A percentile compares a stretch with the other conserved stretches of the same genome.
These are phyloP conservation scores for Acer yangbiense DNA, from an alignment of 345 rosid genomes.

Conservation along the genomic window DNA sequence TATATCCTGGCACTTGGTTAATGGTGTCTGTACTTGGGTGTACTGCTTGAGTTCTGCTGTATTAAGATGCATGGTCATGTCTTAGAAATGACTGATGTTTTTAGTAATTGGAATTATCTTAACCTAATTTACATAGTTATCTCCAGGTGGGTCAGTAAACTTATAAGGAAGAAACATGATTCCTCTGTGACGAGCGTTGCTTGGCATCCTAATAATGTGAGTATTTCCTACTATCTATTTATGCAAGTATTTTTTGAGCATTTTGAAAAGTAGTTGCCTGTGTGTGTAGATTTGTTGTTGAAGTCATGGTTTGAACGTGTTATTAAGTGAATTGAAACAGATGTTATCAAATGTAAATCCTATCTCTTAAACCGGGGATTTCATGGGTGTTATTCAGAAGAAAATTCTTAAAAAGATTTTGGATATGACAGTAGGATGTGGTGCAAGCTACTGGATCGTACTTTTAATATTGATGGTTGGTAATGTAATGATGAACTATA, in stretches of 20 bases:
- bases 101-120: neutral
- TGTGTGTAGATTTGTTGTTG: neutral
- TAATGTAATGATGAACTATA: neutral
- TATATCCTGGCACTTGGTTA: neutral
- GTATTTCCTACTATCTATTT: constrained; percentile 25
- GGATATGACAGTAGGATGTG: constrained; percentile 2
- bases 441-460: neutral
- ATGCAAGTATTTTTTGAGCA: neutral
- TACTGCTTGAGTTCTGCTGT: neutral
- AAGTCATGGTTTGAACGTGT: neutral
- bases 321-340: neutral
- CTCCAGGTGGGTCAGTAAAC: constrained; percentile 99
- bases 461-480: neutral
- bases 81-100: neutral
- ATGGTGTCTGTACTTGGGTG: neutral
- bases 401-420: neutral
- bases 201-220: constrained; percentile 98
- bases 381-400: neutral
- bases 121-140: neutral
- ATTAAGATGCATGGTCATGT: neutral
- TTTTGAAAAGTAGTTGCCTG: neutral
- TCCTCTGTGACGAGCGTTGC: constrained; percentile 96
- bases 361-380: neutral
- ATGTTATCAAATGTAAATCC: neutral
- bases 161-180: constrained; percentile 85